Evolutionary conservation across 1,139 yeast genomes (phyloP).

Genomic region (Arxiozyma slooffiae): DNA sequence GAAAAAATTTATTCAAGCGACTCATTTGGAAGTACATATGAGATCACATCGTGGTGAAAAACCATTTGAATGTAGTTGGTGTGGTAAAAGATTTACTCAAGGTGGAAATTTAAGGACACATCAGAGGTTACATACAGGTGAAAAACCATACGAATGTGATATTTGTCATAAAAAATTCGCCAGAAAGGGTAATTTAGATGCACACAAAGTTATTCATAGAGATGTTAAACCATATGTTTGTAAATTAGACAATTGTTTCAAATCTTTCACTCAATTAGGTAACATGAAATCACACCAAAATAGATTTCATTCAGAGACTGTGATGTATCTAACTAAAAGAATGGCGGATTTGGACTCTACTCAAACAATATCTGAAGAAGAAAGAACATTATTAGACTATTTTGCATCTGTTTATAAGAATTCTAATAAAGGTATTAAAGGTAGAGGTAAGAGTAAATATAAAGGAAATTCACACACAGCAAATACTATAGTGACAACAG

Average conservation of each 20-base stretch:
- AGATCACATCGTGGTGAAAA: slow-evolving; percentile 70
- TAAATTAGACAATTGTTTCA: slow-evolving; percentile 69
- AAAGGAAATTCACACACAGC: slow-evolving; percentile 5
- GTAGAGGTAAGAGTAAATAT: slow-evolving; percentile 54
- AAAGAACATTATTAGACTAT: slow-evolving; percentile 60
- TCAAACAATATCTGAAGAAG: slow-evolving; percentile 47
- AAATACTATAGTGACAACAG: neutral
- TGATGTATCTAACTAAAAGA: slow-evolving; percentile 51
- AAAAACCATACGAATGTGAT: slow-evolving; percentile 73
- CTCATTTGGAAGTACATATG: slow-evolving; percentile 71
- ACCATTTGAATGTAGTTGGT: slow-evolving; percentile 70
- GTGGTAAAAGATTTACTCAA: slow-evolving; percentile 78
- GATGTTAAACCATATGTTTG: slow-evolving; percentile 73
- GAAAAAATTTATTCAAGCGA: slow-evolving; percentile 62
- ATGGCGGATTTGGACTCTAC: slow-evolving; percentile 47
- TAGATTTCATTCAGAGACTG: slow-evolving; percentile 67
- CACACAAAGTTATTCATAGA: slow-evolving; percentile 74
- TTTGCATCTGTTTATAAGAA: slow-evolving; percentile 76
- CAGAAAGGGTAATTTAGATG: slow-evolving; percentile 82
- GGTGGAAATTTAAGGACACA: slow-evolving; percentile 90
- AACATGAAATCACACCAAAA: slow-evolving; percentile 91
- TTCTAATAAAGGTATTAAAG: slow-evolving; percentile 82
- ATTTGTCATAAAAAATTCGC: slow-evolving; percentile 67
- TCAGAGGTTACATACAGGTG: slow-evolving; percentile 82
- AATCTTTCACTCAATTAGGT: slow-evolving; percentile 83